Conservation (phyloP, 2,329 filamentous ascomycete species). For the Claviceps maximensis region DNA sequence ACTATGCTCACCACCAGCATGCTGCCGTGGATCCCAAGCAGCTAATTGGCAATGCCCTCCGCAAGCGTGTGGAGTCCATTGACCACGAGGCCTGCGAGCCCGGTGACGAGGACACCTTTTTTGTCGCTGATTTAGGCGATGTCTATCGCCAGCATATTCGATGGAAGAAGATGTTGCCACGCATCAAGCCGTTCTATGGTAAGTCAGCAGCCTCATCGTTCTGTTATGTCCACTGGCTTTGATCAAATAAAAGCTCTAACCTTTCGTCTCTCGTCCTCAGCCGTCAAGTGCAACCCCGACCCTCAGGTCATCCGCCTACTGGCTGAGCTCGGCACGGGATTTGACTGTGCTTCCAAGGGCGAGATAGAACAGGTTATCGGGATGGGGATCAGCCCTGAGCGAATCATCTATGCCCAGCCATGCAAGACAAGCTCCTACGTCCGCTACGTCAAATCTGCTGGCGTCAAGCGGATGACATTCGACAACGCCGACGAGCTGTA, state of each 20-base stretch:
- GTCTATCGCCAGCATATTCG: conserved; percentile 97
- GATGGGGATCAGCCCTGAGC: conserved; percentile 70
- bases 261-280: conserved; percentile 30
- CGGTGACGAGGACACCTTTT: conserved; percentile 95
- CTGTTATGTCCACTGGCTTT: neutral
- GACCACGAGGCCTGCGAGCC: conserved; percentile 79
- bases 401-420: conserved; percentile 97
- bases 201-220: conserved; percentile 18
- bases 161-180: conserved; percentile 88
- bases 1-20: conserved; percentile 28
- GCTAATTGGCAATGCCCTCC: conserved; percentile 76
- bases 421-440: conserved; percentile 99
- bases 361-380: conserved; percentile 88
- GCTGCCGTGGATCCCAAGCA: conserved; percentile 48
- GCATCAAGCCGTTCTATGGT: conserved; percentile 96
- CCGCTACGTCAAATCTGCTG: conserved; percentile 70
- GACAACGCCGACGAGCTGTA: conserved; percentile 96
- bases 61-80: conserved; percentile 70
- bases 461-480: conserved; percentile 97
- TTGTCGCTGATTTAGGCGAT: conserved; percentile 94
- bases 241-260: neutral
- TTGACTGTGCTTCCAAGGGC: conserved; percentile 95
- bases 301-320: conserved; percentile 78
- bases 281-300: conserved; percentile 98
- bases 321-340: conserved; percentile 78